Conservation (phyloP, 805 yeast species). For the Candida namnaoensis region DNA sequence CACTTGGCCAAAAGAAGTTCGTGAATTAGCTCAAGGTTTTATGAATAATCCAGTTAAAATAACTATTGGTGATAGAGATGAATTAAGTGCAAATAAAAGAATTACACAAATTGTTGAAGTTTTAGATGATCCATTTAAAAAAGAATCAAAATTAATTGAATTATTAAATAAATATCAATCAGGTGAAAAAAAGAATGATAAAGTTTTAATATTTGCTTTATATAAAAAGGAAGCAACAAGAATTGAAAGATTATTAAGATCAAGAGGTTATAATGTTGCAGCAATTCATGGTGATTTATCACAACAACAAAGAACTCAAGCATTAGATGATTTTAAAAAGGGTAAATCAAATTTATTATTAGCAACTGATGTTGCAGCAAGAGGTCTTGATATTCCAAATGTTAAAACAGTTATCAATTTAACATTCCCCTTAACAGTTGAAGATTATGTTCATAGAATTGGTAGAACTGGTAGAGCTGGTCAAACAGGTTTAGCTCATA, state of each 20-base stretch:
- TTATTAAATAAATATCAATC: constrained; percentile 68
- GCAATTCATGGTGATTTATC: constrained; percentile 95
- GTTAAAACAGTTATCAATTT: constrained; percentile 92
- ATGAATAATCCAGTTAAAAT: constrained; percentile 85
- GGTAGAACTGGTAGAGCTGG: constrained; percentile 99
- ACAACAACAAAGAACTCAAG: constrained; percentile 86
- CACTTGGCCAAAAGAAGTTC: constrained; percentile 99
- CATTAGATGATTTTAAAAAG: constrained; percentile 75
- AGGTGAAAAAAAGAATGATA: constrained; percentile 61
- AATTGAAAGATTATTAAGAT: constrained; percentile 65
- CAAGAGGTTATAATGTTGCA: constrained; percentile 73
- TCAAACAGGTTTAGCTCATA: constrained; percentile 87
- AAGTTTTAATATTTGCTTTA: constrained; percentile 84
- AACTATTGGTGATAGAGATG: constrained; percentile 91
- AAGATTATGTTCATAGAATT: constrained; percentile 94
- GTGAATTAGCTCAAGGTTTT: constrained; percentile 80
- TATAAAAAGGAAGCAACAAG: constrained; percentile 96
- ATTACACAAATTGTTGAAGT: constrained; percentile 93
- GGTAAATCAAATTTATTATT: constrained; percentile 71
- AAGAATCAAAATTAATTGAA: constrained; percentile 69
- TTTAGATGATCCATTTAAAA: constrained; percentile 70
- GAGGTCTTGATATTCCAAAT: constrained; percentile 96
- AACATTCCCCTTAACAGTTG: constrained; percentile 94
- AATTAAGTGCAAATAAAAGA: constrained; percentile 87
- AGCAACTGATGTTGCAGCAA: constrained; percentile 98